Base-by-base conservation (phyloP, 1,139 yeast species). In the Yamadazyma diospyri region DNA sequence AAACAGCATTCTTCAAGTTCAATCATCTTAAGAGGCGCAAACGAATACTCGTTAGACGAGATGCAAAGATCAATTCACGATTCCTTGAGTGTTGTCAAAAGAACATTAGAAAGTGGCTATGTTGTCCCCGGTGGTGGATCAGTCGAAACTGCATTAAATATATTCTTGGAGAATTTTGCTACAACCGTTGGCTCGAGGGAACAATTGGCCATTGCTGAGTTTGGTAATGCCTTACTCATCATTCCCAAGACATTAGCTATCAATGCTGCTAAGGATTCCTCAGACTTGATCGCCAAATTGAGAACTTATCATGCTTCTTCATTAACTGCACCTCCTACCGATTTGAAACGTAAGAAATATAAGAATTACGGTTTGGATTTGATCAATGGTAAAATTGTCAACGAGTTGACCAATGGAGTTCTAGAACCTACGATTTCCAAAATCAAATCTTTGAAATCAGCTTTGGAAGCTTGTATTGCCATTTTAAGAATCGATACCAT, bases 111-210 rank as follows among this genome's bases (percentile, higher is more conserved):
- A 63, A 80, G 94, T 52, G 97, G 97, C 11, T 65, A 76, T 46
- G 94, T 94, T 37, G 98, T 94, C 7, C 97, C 98, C 29, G 99
- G 99, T 38, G 99, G 98, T 43, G 99, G 99, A 42, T 96, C 97
- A 15, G 98, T 92, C 30, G 99, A 94, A 65, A 74, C 96, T 29
- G 97, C 98, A 8, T 74, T 94, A 50, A 89, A 88, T 65, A 88
- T 94, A 38, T 94, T 87, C 59, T 72, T 94, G 56, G 98, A 94
- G 61, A 92, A 87, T 59, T 92, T 94, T 61, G 98, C 98, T 28
- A 92, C 98, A 7, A 88, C 97, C 1, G 92, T 89, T 38, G 97
- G 97, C 3, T 87, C 97, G 15, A 79, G 99, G 55, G 99, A 94
- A 61, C 99, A 94, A 61, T 74, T 92, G 51, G 98, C 98, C 7